Percentiles rank a stretch among this genome's conserved stretches.
These are phyloP conservation scores for Hanseniaspora singularis DNA, from an alignment of 805 yeast species.

Conservation along the genomic window DNA sequence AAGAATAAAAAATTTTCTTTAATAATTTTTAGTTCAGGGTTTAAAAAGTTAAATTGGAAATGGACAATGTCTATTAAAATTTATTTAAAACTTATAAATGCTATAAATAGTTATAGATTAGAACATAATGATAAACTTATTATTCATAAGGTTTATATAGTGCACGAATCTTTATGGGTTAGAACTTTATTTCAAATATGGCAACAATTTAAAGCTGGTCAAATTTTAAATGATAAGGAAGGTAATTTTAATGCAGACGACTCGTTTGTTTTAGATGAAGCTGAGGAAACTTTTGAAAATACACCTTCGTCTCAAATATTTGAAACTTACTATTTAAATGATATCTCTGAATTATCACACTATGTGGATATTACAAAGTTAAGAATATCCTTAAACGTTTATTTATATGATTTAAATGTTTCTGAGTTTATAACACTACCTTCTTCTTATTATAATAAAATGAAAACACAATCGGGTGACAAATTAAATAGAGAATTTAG, in stretches of 20 bases:
- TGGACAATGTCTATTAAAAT: conserved; percentile 66
- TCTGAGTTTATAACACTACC: conserved; percentile 41
- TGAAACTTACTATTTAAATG: conserved; percentile 31
- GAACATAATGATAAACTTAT: conserved; percentile 9
- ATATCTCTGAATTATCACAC: conserved; percentile 43
- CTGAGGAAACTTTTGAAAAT: neutral
- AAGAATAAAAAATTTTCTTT: conserved; percentile 44
- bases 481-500: conserved; percentile 30
- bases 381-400: conserved; percentile 64
- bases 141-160: conserved; percentile 55
- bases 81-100: conserved; percentile 46
- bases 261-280: conserved; percentile 3
- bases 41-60: conserved; percentile 36
- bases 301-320: conserved; percentile 20
- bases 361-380: conserved; percentile 63
- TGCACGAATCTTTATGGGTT: conserved; percentile 85
- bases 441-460: conserved; percentile 25
- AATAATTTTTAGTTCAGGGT: conserved; percentile 73
- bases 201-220: conserved; percentile 44
- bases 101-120: conserved; percentile 34
- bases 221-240: conserved; percentile 30
- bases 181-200: conserved; percentile 64
- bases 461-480: conserved; percentile 19
- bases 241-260: conserved; percentile 2
- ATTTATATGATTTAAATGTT: conserved; percentile 50